These are phyloP conservation scores for Daldinia concentrica DNA, from an alignment of 495 filamentous ascomycete genomes.

Conservation along the genomic window DNA sequence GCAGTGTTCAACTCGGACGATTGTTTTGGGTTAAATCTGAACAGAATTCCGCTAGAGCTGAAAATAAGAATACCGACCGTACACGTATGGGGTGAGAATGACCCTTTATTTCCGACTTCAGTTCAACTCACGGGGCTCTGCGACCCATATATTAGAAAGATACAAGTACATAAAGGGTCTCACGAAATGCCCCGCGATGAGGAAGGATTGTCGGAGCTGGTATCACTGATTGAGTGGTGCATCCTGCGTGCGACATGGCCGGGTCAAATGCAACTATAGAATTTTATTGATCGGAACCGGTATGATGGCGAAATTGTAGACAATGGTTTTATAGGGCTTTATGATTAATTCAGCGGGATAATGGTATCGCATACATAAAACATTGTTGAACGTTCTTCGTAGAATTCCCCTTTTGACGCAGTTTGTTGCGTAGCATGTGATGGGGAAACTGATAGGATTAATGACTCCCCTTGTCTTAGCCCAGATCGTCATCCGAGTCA, in stretches of 20 bases:
- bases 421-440: background rate
- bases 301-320: background rate
- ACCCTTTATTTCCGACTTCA: slow-evolving; percentile 64
- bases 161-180: slow-evolving; percentile 63
- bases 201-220: slow-evolving; percentile 45
- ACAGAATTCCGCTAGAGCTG: slow-evolving; percentile 50
- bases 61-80: slow-evolving; percentile 67
- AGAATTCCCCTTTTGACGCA: background rate
- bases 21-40: slow-evolving; percentile 64
- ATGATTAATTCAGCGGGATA: background rate
- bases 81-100: slow-evolving; percentile 67
- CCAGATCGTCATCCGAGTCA: background rate
- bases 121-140: slow-evolving; percentile 66
- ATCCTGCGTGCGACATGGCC: slow-evolving; percentile 43
- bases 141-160: slow-evolving; percentile 55
- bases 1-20: slow-evolving; percentile 49
- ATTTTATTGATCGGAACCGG: background rate
- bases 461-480: background rate
- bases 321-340: background rate
- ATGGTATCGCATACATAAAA: background rate
- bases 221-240: slow-evolving; percentile 52
- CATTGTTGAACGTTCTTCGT: background rate
- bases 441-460: background rate
- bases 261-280: slow-evolving; percentile 21
- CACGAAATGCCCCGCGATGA: slow-evolving; percentile 62